Evolutionary conservation across 257 asterid species (phyloP).

Genomic region (Nicotiana otophora): DNA sequence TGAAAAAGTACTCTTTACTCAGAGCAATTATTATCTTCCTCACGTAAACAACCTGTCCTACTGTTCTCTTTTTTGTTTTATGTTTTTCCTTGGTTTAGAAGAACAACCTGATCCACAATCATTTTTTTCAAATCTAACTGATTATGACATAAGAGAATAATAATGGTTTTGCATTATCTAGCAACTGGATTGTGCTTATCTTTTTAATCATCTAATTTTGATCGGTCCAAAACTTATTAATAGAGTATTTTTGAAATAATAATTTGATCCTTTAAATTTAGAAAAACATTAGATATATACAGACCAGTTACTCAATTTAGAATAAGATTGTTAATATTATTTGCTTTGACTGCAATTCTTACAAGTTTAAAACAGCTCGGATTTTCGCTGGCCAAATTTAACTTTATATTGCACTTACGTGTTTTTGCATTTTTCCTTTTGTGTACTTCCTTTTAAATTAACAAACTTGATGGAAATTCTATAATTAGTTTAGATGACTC

Average conservation of each 20-base stretch:
- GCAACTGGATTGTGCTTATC: not conserved
- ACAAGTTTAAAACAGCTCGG: not conserved
- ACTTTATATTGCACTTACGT: not conserved
- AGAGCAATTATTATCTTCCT: constrained; percentile 24
- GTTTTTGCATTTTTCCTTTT: not conserved
- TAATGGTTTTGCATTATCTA: not conserved
- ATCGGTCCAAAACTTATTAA: not conserved
- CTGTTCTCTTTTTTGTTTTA: not conserved
- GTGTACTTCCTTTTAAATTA: too few species aligned
- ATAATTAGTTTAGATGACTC: not conserved
- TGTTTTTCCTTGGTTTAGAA: not conserved
- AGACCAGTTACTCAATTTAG: not conserved
- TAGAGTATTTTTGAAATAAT: not conserved
- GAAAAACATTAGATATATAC: not conserved
- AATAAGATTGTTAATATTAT: not conserved
- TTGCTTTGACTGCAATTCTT: not conserved
- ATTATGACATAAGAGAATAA: not conserved
- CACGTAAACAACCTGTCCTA: not conserved
- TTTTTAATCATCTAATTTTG: not conserved
- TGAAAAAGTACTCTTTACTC: constrained; percentile 21
- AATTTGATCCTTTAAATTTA: not conserved
- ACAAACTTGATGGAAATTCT: not conserved
- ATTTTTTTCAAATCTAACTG: not conserved
- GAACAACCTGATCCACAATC: not conserved
- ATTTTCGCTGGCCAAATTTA: not conserved